These are phyloP conservation scores for Crucibulum cyathiforme DNA, from an alignment of 1,284 basidiomycete species.

Conservation along the genomic window DNA sequence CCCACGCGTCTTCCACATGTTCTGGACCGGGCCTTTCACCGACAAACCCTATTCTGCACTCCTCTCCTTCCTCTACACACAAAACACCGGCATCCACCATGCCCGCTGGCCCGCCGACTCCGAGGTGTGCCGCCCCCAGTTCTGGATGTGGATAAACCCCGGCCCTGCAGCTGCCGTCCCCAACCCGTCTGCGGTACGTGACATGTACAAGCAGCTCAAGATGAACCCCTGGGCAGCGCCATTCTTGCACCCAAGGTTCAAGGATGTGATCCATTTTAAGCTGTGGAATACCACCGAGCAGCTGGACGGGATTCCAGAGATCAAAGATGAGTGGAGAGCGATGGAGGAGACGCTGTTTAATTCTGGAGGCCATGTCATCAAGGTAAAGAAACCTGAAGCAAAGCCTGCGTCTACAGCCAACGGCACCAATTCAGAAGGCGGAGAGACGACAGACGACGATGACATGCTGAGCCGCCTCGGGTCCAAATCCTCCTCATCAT, in stretches of 20 bases:
- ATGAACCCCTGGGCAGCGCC: constrained; percentile 78
- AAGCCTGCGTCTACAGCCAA: constrained; percentile 17
- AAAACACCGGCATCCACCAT: constrained; percentile 75
- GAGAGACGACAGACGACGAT: constrained; percentile 40
- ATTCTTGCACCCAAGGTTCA: constrained; percentile 76
- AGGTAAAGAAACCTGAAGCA: constrained; percentile 46
- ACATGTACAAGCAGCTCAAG: constrained; percentile 69
- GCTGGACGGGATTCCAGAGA: constrained; percentile 73
- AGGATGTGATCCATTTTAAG: constrained; percentile 78
- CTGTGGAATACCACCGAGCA: constrained; percentile 87
- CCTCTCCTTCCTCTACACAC: constrained; percentile 79
- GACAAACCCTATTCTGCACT: constrained; percentile 83
- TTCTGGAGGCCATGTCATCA: constrained; percentile 56
- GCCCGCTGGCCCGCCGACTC: constrained; percentile 44
- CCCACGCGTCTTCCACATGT: constrained; percentile 81
- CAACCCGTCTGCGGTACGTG: constrained; percentile 65
- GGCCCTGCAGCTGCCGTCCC: constrained; percentile 71
- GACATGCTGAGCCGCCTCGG: constrained; percentile 68
- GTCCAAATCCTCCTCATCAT: constrained; percentile 66
- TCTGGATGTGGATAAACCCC: constrained; percentile 85
- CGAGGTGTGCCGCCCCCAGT: constrained; percentile 67
- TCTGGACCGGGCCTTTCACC: constrained; percentile 83
- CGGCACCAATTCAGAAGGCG: constrained; percentile 19
- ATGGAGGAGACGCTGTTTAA: constrained; percentile 69
- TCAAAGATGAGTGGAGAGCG: constrained; percentile 73